Conservation (phyloP, 768 basidiomycete species). For the Mycena indigotica region DNA sequence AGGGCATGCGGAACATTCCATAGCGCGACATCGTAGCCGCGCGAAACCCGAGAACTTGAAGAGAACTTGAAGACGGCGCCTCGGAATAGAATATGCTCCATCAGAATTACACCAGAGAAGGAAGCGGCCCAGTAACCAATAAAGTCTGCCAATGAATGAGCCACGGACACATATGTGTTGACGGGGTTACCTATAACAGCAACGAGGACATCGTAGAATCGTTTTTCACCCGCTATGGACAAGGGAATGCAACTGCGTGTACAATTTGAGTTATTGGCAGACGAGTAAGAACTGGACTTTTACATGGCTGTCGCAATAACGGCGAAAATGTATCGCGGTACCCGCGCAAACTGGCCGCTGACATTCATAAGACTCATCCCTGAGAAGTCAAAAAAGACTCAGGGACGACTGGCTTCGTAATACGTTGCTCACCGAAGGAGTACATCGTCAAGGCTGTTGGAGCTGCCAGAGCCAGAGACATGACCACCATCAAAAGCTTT, state of each 20-base stretch:
- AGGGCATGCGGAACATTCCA: conserved; percentile 60
- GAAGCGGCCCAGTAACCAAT: conserved; percentile 62
- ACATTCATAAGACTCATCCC: conserved; percentile 67
- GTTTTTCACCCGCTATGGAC: conserved; percentile 67
- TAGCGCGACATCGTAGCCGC: conserved; percentile 47
- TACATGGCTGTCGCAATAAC: conserved; percentile 68
- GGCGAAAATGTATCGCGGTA: conserved; percentile 72
- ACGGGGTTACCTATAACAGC: conserved; percentile 48
- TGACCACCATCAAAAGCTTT: conserved; percentile 69
- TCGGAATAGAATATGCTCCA: conserved; percentile 71
- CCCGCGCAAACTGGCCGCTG: conserved; percentile 50
- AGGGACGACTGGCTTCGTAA: too few species aligned
- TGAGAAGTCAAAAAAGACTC: conserved; percentile 18
- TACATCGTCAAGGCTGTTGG: conserved; percentile 82
- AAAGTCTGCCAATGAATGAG: conserved; percentile 31
- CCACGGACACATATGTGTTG: neutral
- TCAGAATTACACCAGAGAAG: conserved; percentile 60
- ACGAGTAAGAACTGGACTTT: conserved; percentile 21
- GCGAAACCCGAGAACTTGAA: neutral
- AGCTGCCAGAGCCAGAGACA: conserved; percentile 73
- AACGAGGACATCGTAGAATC: conserved; percentile 63
- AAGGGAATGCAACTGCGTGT: conserved; percentile 60
- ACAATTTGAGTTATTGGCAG: neutral
- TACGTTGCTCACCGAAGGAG: conserved; percentile 46
- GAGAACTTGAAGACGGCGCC: conserved; percentile 37